Percentiles rank a stretch among this genome's conserved stretches.
Evolutionary conservation across 441 rosid genomes (phyloP).

Genomic region (Pelargonium myrrhifolium): DNA sequence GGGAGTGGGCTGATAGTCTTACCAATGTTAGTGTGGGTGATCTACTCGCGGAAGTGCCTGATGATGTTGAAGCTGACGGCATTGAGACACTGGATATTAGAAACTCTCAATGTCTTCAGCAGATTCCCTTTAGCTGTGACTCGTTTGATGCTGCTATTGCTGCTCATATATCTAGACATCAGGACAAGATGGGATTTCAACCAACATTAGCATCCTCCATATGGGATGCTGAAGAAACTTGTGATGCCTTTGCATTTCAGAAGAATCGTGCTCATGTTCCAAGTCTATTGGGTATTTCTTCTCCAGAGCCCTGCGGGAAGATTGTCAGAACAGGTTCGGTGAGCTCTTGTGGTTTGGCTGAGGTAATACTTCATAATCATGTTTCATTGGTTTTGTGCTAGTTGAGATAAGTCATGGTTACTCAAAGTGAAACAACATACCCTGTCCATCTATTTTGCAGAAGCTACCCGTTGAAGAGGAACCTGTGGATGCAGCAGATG

Average conservation of each 20-base stretch:
- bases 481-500: constrained; percentile 23
- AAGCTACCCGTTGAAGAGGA: constrained; percentile 29
- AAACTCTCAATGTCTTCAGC: constrained; percentile 47
- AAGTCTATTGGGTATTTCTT: constrained; percentile 25
- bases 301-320: constrained; percentile 28
- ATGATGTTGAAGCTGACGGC: constrained; percentile 33
- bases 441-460: constrained; percentile 26
- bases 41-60: constrained; percentile 64
- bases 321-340: constrained; percentile 22
- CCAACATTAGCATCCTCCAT: constrained; percentile 45
- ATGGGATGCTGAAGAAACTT: constrained; percentile 97
- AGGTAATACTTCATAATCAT: constrained; percentile 33
- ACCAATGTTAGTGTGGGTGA: constrained; percentile 90
- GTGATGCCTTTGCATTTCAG: constrained; percentile 87
- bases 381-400: constrained; percentile 12
- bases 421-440: constrained; percentile 14
- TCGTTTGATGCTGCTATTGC: constrained; percentile 98
- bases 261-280: constrained; percentile 30
- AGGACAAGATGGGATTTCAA: constrained; percentile 41
- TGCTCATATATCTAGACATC: constrained; percentile 78
- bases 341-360: constrained; percentile 25
- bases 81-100: constrained; percentile 29
- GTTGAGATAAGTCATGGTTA: neutral
- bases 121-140: constrained; percentile 67
- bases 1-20: constrained; percentile 94